phyloP scores from a whole-genome alignment of 176 grass and related monocot genomes.

The Microstegium vimineum region DNA sequence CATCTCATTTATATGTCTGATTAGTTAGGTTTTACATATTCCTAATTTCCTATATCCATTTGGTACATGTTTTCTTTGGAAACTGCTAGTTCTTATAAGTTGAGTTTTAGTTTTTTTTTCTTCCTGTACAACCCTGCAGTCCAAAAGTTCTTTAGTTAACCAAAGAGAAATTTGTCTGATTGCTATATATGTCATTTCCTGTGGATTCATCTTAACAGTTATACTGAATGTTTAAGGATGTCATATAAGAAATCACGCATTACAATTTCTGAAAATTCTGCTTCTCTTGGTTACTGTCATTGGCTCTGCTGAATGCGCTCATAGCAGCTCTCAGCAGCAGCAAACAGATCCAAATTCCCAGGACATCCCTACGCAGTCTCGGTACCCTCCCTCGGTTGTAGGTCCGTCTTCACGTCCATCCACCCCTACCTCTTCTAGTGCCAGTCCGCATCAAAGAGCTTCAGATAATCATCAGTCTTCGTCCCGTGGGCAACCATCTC shows the following conservation, averaged over 20 bases:
- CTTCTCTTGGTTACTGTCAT: background rate
- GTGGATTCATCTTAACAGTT: too few species aligned
- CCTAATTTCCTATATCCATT: constrained; percentile 14
- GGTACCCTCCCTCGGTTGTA: constrained; percentile 68
- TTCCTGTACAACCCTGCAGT: background rate
- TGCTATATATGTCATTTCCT: background rate
- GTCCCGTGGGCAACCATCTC: constrained; percentile 63
- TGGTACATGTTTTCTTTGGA: background rate
- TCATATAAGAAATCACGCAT: background rate
- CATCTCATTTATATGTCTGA: background rate
- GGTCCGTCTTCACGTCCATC: constrained; percentile 58
- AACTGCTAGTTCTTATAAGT: background rate
- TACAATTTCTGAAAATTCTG: background rate
- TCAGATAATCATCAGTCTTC: constrained; percentile 54
- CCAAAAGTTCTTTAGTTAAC: background rate
- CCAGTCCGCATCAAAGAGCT: constrained; percentile 52
- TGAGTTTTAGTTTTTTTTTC: constrained; percentile 1
- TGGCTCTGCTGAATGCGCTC: constrained; percentile 22
- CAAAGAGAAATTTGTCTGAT: background rate
- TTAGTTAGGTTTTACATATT: background rate
- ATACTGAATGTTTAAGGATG: background rate
- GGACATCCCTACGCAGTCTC: constrained; percentile 61
- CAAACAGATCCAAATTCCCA: constrained; percentile 59
- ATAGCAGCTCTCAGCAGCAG: constrained; percentile 53
- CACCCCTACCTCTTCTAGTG: constrained; percentile 50